Evolutionary conservation across 306 rosid species (phyloP).

Genomic region (Hylodesmum podocarpum): DNA sequence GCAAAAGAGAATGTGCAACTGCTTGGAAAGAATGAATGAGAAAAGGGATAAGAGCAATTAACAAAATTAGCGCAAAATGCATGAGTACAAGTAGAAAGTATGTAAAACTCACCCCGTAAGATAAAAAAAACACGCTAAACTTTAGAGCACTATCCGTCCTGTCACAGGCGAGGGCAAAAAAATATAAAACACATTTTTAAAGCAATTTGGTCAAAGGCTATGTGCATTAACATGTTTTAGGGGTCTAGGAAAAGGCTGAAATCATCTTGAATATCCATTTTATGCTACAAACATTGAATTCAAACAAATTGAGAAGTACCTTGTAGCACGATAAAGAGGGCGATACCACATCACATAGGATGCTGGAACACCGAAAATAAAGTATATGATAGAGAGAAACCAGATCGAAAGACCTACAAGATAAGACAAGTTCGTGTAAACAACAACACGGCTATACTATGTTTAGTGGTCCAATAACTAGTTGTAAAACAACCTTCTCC

Average conservation of each 20-base stretch:
- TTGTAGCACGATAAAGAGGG: slow-evolving; percentile 93
- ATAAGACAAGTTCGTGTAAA: slow-evolving; percentile 26
- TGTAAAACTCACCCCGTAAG: slow-evolving; percentile 54
- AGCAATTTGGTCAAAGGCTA: background rate
- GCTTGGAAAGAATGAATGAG: slow-evolving; percentile 36
- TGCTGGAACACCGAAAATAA: slow-evolving; percentile 68
- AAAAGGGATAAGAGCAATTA: slow-evolving; percentile 8
- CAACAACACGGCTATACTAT: background rate
- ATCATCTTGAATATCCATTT: slow-evolving; percentile 7
- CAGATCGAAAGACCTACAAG: slow-evolving; percentile 61
- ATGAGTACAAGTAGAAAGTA: background rate
- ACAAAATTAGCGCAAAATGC: slow-evolving; percentile 16
- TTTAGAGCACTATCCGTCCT: slow-evolving; percentile 94
- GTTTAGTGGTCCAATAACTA: background rate
- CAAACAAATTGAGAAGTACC: slow-evolving; percentile 49
- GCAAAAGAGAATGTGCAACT: slow-evolving; percentile 79
- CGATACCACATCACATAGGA: slow-evolving; percentile 83
- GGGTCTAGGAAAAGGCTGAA: slow-evolving; percentile 2
- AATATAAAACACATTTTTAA: slow-evolving; percentile 11
- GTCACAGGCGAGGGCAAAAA: slow-evolving; percentile 25
- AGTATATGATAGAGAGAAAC: slow-evolving; percentile 73
- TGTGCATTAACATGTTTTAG: background rate
- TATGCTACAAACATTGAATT: slow-evolving; percentile 5
- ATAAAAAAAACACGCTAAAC: slow-evolving; percentile 84
- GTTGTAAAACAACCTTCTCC: slow-evolving; percentile 67